A percentile compares a stretch with the other conserved stretches of the same genome.
Conservation (phyloP, 768 basidiomycete species). For the Lentinula detonsa region DNA sequence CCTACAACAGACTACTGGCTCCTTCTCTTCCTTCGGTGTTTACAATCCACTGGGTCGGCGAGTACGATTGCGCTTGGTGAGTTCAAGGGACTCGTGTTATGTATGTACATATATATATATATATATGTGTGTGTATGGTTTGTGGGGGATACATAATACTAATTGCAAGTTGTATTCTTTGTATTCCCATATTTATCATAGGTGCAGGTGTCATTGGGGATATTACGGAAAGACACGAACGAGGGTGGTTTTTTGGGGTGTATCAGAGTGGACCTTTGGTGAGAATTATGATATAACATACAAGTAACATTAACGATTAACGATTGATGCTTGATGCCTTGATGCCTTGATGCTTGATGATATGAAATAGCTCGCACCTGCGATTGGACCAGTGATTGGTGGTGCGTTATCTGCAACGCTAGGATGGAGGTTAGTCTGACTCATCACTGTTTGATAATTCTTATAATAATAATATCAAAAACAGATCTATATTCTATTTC, state of each 20-base stretch:
- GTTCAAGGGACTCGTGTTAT: too few species aligned
- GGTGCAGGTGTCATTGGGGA: conserved; percentile 77
- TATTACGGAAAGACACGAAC: conserved; percentile 63
- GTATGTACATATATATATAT: too few species aligned
- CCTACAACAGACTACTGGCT: conserved; percentile 49
- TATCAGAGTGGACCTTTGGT: conserved; percentile 41
- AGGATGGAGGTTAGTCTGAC: conserved; percentile 68
- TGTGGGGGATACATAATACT: too few species aligned
- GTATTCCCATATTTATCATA: too few species aligned
- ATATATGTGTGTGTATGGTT: too few species aligned
- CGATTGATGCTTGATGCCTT: too few species aligned
- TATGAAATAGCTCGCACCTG: conserved; percentile 44
- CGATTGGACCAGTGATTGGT: conserved; percentile 52
- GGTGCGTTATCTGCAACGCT: conserved; percentile 51
- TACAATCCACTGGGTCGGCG: conserved; percentile 77
- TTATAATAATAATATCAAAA: too few species aligned
- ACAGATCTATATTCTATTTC: conserved; percentile 52
- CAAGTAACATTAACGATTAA: too few species aligned
- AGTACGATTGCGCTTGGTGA: conserved; percentile 71
- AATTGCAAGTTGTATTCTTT: too few species aligned
- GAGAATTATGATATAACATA: too few species aligned
- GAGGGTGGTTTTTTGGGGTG: conserved; percentile 72
- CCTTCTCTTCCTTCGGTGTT: conserved; percentile 69
- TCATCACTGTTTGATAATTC: too few species aligned
- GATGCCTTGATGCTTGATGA: too few species aligned